Evolutionary conservation across 495 filamentous ascomycete genomes (phyloP), one percentile per base, ranked within the genome.

Genomic region (Cladorrhinum samala): DNA sequence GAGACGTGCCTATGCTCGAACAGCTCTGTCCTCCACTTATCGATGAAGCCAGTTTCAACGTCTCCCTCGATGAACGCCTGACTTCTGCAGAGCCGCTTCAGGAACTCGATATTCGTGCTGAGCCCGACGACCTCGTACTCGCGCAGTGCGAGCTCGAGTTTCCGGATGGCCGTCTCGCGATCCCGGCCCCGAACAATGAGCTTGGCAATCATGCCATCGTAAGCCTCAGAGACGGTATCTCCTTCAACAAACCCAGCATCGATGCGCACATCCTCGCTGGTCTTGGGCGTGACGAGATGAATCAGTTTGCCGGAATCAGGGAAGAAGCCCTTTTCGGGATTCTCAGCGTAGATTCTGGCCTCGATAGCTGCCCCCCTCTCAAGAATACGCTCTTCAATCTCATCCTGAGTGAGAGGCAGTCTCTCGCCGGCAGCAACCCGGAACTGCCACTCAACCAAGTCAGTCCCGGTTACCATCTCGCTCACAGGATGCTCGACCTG

Each of bases 141-240:
- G 53, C 88, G 86, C 21, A 97, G 69, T 2, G 92, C 92, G n/a
- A 80, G 70, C 33, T 83, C 81, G 24, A 97, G 73, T 62, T 89
- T 95, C 55, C 87, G 82, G 50, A 97, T 82, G 16, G 93, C 89
- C 17, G 86, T 85, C 65, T 87, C 80, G 24, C 93, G 80, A 50
- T 84, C 83, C 39, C 76, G 77, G 16, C 88, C 94, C 21, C 83
- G 78, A n/a, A 96, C 91, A 55, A 99, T 97, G 50, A 99, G 77
- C 67, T 99, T 99, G 39, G 94, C 86, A 55, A 99, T 96, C 93
- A 99, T 97, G 4, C 93, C 92, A 59, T 99, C 93, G 68, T 97
- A 99, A 49, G 93, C 84, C n/a, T 91, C 86, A 0, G 91, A 94
- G 0, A 99, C 84, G 55, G 91, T 87, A 63, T 97, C 92, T 16